Evolutionary conservation across 345 rosid species (phyloP).

Genomic region (Pseudoturritis turrita): DNA sequence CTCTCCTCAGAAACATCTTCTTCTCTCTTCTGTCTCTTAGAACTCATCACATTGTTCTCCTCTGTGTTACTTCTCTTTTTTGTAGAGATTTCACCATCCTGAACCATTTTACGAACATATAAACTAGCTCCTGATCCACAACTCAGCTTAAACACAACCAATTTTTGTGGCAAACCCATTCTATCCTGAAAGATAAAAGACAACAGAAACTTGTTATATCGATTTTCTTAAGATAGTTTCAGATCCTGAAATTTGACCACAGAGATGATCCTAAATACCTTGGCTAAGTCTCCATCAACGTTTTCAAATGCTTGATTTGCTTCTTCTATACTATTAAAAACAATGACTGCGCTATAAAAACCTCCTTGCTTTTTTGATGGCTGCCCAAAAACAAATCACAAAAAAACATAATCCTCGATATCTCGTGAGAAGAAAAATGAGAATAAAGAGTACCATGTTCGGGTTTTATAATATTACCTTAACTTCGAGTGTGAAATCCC

Average conservation of each 20-base stretch:
- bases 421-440: neutral
- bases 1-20: slow-evolving; percentile 9
- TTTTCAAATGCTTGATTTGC: slow-evolving; percentile 65
- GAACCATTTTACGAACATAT: slow-evolving; percentile 52
- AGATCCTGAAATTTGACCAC: slow-evolving; percentile 4
- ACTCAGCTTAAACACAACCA: slow-evolving; percentile 32
- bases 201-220: neutral
- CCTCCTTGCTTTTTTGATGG: slow-evolving; percentile 44
- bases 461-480: slow-evolving; percentile 40
- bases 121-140: slow-evolving; percentile 37
- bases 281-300: slow-evolving; percentile 38
- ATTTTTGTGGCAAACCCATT: slow-evolving; percentile 57
- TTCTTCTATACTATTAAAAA: slow-evolving; percentile 50
- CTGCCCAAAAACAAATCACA: slow-evolving; percentile 36
- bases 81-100: slow-evolving; percentile 16
- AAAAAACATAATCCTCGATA: slow-evolving; percentile 1
- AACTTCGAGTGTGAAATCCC: slow-evolving; percentile 45
- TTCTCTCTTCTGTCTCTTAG: slow-evolving; percentile 39
- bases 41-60: slow-evolving; percentile 25
- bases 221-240: neutral
- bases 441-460: neutral
- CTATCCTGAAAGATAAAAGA: slow-evolving; percentile 47
- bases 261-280: slow-evolving; percentile 38
- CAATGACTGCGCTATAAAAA: slow-evolving; percentile 44
- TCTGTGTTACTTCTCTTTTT: slow-evolving; percentile 41